Percentiles rank a stretch among this genome's conserved stretches.
These are phyloP conservation scores for Patellaria atrata DNA, from an alignment of 495 filamentous ascomycete species.

Conservation along the genomic window DNA sequence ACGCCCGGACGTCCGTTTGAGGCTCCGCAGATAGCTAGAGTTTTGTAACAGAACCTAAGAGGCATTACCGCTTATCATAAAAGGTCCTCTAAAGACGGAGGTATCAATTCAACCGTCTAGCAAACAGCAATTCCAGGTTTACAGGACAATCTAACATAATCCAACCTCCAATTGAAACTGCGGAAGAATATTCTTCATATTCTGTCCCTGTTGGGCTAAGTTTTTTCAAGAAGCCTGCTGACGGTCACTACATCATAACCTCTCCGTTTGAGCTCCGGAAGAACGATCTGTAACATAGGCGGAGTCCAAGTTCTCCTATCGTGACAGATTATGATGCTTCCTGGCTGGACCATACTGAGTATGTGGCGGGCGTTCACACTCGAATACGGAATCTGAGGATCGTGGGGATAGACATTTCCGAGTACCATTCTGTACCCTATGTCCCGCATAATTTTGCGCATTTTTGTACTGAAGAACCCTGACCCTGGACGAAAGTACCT, in stretches of 20 bases:
- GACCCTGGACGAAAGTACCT: slow-evolving; percentile 68
- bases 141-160: too few relatives aligned
- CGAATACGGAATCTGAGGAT: slow-evolving; percentile 56
- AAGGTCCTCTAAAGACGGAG: too few relatives aligned
- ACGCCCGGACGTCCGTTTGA: too few relatives aligned
- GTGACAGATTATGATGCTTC: slow-evolving; percentile 69
- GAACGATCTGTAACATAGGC: slow-evolving; percentile 55
- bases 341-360: slow-evolving; percentile 58
- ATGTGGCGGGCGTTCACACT: slow-evolving; percentile 66
- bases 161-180: too few relatives aligned
- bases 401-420: slow-evolving; percentile 75
- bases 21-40: too few relatives aligned
- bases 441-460: slow-evolving; percentile 39
- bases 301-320: slow-evolving; percentile 66
- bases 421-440: slow-evolving; percentile 55
- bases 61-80: too few relatives aligned
- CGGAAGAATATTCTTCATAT: too few relatives aligned
- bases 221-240: slow-evolving; percentile 42
- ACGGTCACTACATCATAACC: slow-evolving; percentile 58
- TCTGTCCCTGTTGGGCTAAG: too few relatives aligned
- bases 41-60: too few relatives aligned
- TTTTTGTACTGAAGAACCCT: slow-evolving; percentile 58
- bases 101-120: too few relatives aligned
- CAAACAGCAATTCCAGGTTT: too few relatives aligned
- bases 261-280: slow-evolving; percentile 50